Evolutionary conservation across 495 filamentous ascomycete species (phyloP), one percentile per base, ranked within the genome.

Genomic region (Talaromyces liani): DNA sequence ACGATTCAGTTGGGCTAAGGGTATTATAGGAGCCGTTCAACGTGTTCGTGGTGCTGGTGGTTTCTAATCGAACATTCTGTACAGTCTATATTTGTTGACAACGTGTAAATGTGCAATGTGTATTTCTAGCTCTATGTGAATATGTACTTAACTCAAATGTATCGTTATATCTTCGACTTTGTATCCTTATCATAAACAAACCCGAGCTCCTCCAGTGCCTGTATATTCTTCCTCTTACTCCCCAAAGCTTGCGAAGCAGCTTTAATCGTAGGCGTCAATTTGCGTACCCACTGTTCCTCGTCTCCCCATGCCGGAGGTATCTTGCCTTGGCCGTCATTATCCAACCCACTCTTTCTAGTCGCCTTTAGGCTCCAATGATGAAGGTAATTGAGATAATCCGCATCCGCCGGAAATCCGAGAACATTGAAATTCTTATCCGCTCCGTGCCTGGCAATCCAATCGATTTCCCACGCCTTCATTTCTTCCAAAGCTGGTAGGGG

Each of bases 351-450:
- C 25, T 70, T 76, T 31, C 65, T 45, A 14, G 67, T 55, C 18
- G 88, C 86, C 51, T 67, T 65, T 6, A 67, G 39, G 0, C 87
- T 80, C 86, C 88, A 88, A 16, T 83, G 80, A 63, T 88, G 78
- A 8, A 93, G 61, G 60, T 79, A 72, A 67, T 96, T 92, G 69
- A 96, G 84, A 63, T 95, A 95, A 9, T 88, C 80, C 0, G 83
- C 88, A 72, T 97, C 93, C 57, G 82, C 79, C 0, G 91, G 89
- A 68, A 86, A 94, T 2, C 80, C 79, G 25, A 96, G 78, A 6
- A 86, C 61, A 66, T 91, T 88, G 63, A 91, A 92, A 8, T 60
- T 53, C 61, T 75, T 81, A 4, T 80, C 83, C 54, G 71, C 68
- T 1, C 85, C 85, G 24, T 72, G 77, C 55, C 72, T 67, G 68